A percentile compares a stretch with the other conserved stretches of the same genome.
These are phyloP conservation scores for Amphibolis antarctica DNA, from an alignment of 106 monocot genomes.

Conservation along the genomic window DNA sequence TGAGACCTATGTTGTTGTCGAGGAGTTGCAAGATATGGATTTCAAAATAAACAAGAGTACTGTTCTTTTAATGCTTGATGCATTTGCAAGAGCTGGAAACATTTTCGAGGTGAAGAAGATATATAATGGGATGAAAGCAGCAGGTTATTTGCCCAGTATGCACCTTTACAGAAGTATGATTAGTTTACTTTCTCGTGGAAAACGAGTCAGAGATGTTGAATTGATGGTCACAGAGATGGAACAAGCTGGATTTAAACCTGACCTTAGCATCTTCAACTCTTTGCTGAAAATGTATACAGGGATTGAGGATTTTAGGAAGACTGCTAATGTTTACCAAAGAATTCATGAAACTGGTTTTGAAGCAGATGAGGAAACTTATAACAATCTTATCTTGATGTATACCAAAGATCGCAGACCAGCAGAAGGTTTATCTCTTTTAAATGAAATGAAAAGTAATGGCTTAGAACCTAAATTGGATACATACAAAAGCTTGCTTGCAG, in stretches of 20 bases:
- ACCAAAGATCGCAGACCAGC: slow-evolving; percentile 77
- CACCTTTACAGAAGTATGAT: slow-evolving; percentile 85
- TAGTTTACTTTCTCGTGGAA: slow-evolving; percentile 57
- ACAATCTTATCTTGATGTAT: slow-evolving; percentile 70
- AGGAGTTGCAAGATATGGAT: slow-evolving; percentile 92
- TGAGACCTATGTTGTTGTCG: slow-evolving; percentile 79
- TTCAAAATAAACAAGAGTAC: slow-evolving; percentile 95
- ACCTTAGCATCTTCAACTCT: slow-evolving; percentile 59
- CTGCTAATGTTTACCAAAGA: slow-evolving; percentile 42
- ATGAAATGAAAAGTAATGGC: slow-evolving; percentile 60
- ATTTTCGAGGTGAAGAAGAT: slow-evolving; percentile 98
- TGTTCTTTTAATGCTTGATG: slow-evolving; percentile 81
- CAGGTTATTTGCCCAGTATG: slow-evolving; percentile 87
- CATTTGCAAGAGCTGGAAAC: slow-evolving; percentile 68
- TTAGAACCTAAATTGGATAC: slow-evolving; percentile 72
- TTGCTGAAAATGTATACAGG: slow-evolving; percentile 76
- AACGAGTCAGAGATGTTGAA: slow-evolving; percentile 79
- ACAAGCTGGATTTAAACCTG: slow-evolving; percentile 71
- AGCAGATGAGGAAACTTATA: slow-evolving; percentile 72
- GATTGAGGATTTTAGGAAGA: slow-evolving; percentile 61
- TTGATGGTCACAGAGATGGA: slow-evolving; percentile 76
- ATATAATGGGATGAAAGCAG: slow-evolving; percentile 92
- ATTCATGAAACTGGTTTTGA: slow-evolving; percentile 42
- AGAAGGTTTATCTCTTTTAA: slow-evolving; percentile 71
- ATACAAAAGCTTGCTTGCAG: slow-evolving; percentile 87